Base-by-base conservation (phyloP, 108 stramenopile genomes). In the Asterionellopsis glacialis region DNA sequence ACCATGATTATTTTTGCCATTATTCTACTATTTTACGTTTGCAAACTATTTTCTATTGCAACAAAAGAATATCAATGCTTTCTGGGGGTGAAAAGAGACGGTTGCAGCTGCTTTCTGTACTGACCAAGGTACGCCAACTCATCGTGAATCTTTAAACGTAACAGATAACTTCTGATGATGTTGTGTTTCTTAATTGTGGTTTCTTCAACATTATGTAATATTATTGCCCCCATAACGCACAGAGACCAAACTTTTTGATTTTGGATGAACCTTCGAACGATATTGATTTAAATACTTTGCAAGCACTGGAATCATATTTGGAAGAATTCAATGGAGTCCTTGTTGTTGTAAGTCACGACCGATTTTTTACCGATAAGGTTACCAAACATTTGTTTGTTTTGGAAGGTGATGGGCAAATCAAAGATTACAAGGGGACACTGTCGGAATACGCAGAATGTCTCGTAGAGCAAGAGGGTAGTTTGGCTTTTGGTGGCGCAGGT, bases 311-410 rank as follows among this genome's bases (percentile, higher is more conserved):
- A 61, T 60, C 49, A 10, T 96, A 90, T 50, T 67, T 98, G 52
- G 43, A 70, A 51, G 87, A 79, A 13, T 98, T 77, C 70, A 63
- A 83, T 55, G 97, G 97, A 7, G 93, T 94, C 42, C 67, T 94
- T n/a, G 59, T 98, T n/a, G 70, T 91, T 45, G 91, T 98, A 11
- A 80, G 77, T 67, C 97, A 98, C 70, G 97, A 98, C 63, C 78
- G 95, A 21, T 85, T 73, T 55, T 98, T 98, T 65, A 79, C 95
- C 27, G 97, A 98, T 65, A 87, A 90, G 64, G 87, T 97, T 9
- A 81, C 84, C 4, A 85, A 95, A 61, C 95, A 97, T 75, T 73
- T 94, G 45, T 90, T 93, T 70, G 82, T 91, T 14, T 91, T 94
- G 67, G 87, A 91, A 68, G 86, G 93, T 39, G 64, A 88, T 40